A percentile compares a stretch with the other conserved stretches of the same genome.
Conservation (phyloP, 805 yeast species). For the Yueomyces sinensis region DNA sequence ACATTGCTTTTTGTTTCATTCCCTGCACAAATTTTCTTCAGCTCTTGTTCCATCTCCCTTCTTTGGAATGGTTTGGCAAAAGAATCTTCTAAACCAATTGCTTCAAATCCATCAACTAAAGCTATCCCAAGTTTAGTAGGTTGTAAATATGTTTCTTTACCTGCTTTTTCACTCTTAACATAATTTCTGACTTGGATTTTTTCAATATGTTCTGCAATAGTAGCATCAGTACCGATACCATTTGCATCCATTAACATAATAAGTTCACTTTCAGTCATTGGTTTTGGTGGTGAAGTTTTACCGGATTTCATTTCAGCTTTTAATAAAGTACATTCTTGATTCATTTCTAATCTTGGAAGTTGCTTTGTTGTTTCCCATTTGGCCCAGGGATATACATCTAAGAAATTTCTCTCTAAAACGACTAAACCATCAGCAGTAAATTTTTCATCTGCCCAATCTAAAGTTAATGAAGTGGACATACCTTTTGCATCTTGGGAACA, state of each 20-base stretch:
- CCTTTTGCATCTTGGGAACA: slow-evolving; percentile 90
- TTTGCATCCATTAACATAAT: slow-evolving; percentile 91
- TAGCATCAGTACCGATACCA: slow-evolving; percentile 98
- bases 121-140: slow-evolving; percentile 84
- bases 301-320: slow-evolving; percentile 57
- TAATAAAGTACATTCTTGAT: slow-evolving; percentile 43
- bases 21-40: slow-evolving; percentile 62
- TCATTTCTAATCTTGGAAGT: slow-evolving; percentile 49
- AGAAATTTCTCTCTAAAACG: slow-evolving; percentile 60
- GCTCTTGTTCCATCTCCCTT: slow-evolving; percentile 53
- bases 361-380: slow-evolving; percentile 60
- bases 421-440: slow-evolving; percentile 65
- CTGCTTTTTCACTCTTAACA: slow-evolving; percentile 32
- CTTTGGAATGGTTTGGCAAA: slow-evolving; percentile 84
- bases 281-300: slow-evolving; percentile 65
- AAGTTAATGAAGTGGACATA: slow-evolving; percentile 40
- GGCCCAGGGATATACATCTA: slow-evolving; percentile 68
- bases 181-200: slow-evolving; percentile 61
- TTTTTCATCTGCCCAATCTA: slow-evolving; percentile 68
- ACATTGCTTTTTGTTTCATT: slow-evolving; percentile 38
- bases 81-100: slow-evolving; percentile 59
- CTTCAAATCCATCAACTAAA: slow-evolving; percentile 76
- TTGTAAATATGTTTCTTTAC: slow-evolving; percentile 33
- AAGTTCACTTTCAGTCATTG: slow-evolving; percentile 83
- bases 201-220: slow-evolving; percentile 94